Evolutionary conservation across 768 basidiomycete genomes (phyloP).

Genomic region (Tylopilus cervinicoccineus): DNA sequence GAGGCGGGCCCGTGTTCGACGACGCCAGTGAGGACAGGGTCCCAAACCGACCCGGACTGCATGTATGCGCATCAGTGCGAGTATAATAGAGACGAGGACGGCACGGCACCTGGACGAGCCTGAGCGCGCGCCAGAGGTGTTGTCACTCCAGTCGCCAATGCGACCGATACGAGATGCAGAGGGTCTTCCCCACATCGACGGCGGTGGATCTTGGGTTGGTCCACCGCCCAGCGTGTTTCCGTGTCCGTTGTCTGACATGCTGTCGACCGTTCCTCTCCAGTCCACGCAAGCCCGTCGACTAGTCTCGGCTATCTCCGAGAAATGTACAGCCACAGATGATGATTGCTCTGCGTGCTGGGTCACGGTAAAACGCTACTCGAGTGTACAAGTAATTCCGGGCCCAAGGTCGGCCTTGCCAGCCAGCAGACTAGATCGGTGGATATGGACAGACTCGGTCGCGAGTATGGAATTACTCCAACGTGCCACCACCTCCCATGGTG

Average conservation of each 20-base stretch:
- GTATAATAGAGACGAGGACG: not conserved
- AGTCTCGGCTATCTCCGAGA: not conserved
- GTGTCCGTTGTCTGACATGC: slow-evolving; percentile 38
- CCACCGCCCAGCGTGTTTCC: slow-evolving; percentile 51
- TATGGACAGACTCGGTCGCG: no score
- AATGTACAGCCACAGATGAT: slow-evolving; percentile 6
- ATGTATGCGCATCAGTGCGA: not conserved
- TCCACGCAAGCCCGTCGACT: not conserved
- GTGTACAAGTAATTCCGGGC: no score
- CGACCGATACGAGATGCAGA: slow-evolving; percentile 45
- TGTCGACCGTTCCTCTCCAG: not conserved
- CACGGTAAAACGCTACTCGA: no score
- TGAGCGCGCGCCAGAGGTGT: slow-evolving; percentile 18
- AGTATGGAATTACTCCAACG: no score
- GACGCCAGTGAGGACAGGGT: slow-evolving; percentile 33
- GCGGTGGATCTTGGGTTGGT: slow-evolving; percentile 41
- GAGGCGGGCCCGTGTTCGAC: slow-evolving; percentile 14
- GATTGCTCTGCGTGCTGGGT: no score
- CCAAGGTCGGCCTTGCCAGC: no score
- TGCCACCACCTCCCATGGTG: no score
- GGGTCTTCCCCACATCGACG: slow-evolving; percentile 42
- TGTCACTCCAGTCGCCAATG: slow-evolving; percentile 45
- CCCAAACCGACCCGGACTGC: slow-evolving; percentile 31
- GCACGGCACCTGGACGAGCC: slow-evolving; percentile 12
- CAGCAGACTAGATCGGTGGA: no score